Evolutionary conservation across 306 rosid genomes (phyloP), one percentile per base, ranked within the genome.

Genomic region (Senna tora): DNA sequence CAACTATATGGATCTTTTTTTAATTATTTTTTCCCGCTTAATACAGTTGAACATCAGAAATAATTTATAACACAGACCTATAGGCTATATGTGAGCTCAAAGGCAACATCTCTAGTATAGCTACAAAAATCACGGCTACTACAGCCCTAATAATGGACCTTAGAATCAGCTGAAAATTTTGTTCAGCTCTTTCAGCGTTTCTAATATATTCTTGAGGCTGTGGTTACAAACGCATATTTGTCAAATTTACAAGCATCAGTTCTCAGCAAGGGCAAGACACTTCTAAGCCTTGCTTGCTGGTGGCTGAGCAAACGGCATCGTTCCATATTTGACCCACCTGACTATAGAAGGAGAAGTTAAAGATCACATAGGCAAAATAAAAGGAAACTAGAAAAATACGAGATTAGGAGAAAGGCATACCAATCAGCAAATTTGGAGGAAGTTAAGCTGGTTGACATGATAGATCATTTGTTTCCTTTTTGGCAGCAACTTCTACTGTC

Each of bases 391-490:
- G 15, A 20, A 30, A 30, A 58, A 30, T 17, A 16, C 13, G 51
- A 75, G 36, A 74, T 30, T 43, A 28, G 10, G 43, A 32, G 63
- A 70, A 77, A 22, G 15, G 42, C 83, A 69, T 57, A 81, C 83
- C 74, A 79, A 69, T 77, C 71, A 75, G 84, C 75, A 76, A 80
- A 63, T 76, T 73, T 73, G 6, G 74, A 72, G 67, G 65, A 58
- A 65, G 73, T 74, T 47, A 83, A 5, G 79, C 71, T 11, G 74
- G 78, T 92, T 88, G 82, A 70, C 86, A 86, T 20, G 96, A 81
- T 70, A 86, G 75, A 77, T 81, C 83, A 14, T 59, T 76, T 19
- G 71, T 65, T 64, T 39, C 89, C 80, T 71, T 72, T 74, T 80
- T 67, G 71, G 72, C 34, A 67, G 80, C 82, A 39, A 77, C 79